Conservation (phyloP, 768 basidiomycete species). For the Phaeotremella skinneri region DNA sequence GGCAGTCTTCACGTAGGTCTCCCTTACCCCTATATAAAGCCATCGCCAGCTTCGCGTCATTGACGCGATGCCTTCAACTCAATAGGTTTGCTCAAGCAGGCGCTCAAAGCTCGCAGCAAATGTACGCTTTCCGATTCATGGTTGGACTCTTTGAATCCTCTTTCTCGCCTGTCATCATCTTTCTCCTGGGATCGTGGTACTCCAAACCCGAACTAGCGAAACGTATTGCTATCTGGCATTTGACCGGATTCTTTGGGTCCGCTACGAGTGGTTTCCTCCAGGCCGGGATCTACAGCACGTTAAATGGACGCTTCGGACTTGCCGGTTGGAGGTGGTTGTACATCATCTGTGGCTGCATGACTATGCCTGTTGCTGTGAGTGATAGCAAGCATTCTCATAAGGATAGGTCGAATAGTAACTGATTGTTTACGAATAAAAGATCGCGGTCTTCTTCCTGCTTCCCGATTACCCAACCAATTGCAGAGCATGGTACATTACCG, state of each 20-base stretch:
- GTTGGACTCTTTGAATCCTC: conserved; percentile 25
- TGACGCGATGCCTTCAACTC: background rate
- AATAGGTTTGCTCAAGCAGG: conserved; percentile 27
- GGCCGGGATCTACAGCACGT: conserved; percentile 25
- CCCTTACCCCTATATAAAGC: background rate
- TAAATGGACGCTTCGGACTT: conserved; percentile 22
- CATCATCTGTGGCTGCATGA: conserved; percentile 23
- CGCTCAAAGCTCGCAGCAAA: conserved; percentile 17
- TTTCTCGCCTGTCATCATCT: conserved; percentile 24
- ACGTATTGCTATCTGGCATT: conserved; percentile 24
- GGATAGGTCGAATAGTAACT: background rate
- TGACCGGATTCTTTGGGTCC: conserved; percentile 15
- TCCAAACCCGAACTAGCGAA: conserved; percentile 26
- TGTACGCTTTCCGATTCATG: conserved; percentile 25
- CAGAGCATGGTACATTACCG: conserved; percentile 28
- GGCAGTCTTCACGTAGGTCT: conserved; percentile 19
- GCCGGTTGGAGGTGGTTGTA: conserved; percentile 37
- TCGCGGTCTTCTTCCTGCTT: conserved; percentile 25
- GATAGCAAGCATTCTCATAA: background rate
- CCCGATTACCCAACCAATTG: conserved; percentile 28
- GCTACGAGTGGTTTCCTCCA: conserved; percentile 25
- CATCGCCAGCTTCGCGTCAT: background rate
- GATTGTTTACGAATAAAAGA: conserved; percentile 1
- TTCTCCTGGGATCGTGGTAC: conserved; percentile 30
- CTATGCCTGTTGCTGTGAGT: conserved; percentile 15